A percentile compares a stretch with the other conserved stretches of the same genome.
Conservation (phyloP, 345 rosid species). For the Draba incana region DNA sequence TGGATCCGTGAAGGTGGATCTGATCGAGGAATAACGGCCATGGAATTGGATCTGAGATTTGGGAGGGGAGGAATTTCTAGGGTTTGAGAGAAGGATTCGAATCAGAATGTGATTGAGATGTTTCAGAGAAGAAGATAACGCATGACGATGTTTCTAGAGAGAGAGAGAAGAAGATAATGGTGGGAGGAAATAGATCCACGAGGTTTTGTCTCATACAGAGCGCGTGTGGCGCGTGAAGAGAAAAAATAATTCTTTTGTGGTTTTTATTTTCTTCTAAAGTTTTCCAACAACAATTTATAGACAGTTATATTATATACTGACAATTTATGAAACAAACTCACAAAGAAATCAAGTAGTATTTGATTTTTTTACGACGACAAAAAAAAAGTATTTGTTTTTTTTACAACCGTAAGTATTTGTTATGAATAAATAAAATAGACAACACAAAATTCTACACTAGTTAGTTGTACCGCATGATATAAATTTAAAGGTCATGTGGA, state of each 20-base stretch:
- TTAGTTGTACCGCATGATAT: slow-evolving; percentile 18
- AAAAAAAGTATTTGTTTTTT: too few species aligned
- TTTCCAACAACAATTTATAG: too few species aligned
- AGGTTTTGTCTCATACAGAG: slow-evolving; percentile 16
- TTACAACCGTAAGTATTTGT: too few species aligned
- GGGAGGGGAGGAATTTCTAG: neutral
- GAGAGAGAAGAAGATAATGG: slow-evolving; percentile 25
- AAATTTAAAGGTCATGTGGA: neutral
- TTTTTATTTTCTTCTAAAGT: too few species aligned
- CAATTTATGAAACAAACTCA: too few species aligned
- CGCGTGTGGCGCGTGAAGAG: slow-evolving; percentile 29
- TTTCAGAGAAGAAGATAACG: slow-evolving; percentile 37
- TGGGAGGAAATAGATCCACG: slow-evolving; percentile 37
- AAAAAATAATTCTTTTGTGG: too few species aligned
- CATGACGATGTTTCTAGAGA: slow-evolving; percentile 29
- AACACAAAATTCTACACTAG: neutral
- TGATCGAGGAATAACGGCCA: slow-evolving; percentile 41
- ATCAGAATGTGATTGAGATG: slow-evolving; percentile 22
- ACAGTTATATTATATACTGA: too few species aligned
- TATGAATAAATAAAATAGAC: too few species aligned
- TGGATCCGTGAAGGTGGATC: slow-evolving; percentile 63
- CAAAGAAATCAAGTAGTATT: too few species aligned
- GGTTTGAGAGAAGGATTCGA: slow-evolving; percentile 35
- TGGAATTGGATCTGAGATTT: slow-evolving; percentile 18
- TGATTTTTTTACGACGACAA: too few species aligned